Evolutionary conservation across 2,329 filamentous ascomycete species (phyloP), one percentile per base, ranked within the genome.

Genomic region (Aspergillus sp.): DNA sequence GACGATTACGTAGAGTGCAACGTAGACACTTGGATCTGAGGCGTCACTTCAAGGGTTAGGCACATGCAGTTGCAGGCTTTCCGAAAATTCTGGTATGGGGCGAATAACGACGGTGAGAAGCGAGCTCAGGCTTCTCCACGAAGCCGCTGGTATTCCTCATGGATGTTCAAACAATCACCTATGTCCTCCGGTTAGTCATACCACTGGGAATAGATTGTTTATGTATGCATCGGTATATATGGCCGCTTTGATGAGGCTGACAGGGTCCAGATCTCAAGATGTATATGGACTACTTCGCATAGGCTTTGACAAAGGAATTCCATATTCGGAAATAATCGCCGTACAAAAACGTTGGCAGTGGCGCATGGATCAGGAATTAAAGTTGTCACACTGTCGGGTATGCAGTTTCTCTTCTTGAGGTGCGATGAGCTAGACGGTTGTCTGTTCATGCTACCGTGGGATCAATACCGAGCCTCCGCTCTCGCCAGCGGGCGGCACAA

Each of bases 301-400:
- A 31, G 8, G 35, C 35, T n/a, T 37, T n/a, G 35, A n/a, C 35
- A 1, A 14, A 7, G 19, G 17, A 27, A 51, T 47, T 31, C 27
- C 27, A 31, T 31, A 31, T 9, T 31, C 24, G 55, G 49, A 46
- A 47, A 37, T 50, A 24, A 21, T 33, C 11, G 27, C 33, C 45
- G 49, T 41, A 39, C 47, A 52, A 12, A 45, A 45, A 57, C 56
- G 59, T 55, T 61, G 53, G 52, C 54, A 43, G 53, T 59, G 59
- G 59, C 56, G 56, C 27, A 53, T 50, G 56, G 59, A 57, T 59
- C 50, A 43, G 39, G 35, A 46, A 48, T 53, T 37, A 53, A 37
- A 58, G 56, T 58, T 57, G 44, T 39, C 35, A 33, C 37, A 50
- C 11, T 6, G n/a, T 23, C 5, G 19, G 37, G 17, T 17, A 21